These are phyloP conservation scores for Sugiyamaella novakii DNA, from an alignment of 1,139 yeast species.

Conservation along the genomic window DNA sequence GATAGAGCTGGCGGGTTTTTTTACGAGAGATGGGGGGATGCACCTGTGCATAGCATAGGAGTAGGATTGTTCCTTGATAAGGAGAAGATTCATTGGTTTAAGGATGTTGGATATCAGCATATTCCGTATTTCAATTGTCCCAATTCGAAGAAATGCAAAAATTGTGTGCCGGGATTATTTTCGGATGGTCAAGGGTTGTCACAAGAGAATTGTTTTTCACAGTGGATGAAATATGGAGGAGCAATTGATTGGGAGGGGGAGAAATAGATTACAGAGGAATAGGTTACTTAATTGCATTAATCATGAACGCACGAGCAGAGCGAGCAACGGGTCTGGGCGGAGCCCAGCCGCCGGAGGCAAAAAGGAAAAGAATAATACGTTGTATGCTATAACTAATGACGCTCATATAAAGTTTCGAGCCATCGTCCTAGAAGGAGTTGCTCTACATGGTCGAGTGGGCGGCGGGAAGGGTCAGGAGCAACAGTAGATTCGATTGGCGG, in stretches of 20 bases:
- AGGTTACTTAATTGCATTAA: too few species aligned
- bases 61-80: conserved; percentile 72
- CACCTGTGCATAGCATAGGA: conserved; percentile 81
- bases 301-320: background rate
- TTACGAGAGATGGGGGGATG: conserved; percentile 91
- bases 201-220: conserved; percentile 72
- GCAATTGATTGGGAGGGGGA: conserved; percentile 17
- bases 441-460: conserved; percentile 53
- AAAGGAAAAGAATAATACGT: background rate
- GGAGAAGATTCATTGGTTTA: conserved; percentile 75
- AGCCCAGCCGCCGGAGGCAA: conserved; percentile 7
- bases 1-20: conserved; percentile 77
- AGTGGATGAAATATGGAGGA: conserved; percentile 56
- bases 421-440: conserved; percentile 50
- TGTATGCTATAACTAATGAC: conserved; percentile 4
- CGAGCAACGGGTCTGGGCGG: conserved; percentile 10
- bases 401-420: conserved; percentile 40
- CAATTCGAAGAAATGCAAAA: conserved; percentile 43
- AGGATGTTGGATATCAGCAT: conserved; percentile 80
- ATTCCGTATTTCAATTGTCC: conserved; percentile 73
- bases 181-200: conserved; percentile 48
- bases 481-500: background rate
- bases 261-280: background rate
- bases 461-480: conserved; percentile 15
- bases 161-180: conserved; percentile 51